These are phyloP conservation scores for Trichoderma sp. DNA, from an alignment of 2,329 filamentous ascomycete species.

Conservation along the genomic window DNA sequence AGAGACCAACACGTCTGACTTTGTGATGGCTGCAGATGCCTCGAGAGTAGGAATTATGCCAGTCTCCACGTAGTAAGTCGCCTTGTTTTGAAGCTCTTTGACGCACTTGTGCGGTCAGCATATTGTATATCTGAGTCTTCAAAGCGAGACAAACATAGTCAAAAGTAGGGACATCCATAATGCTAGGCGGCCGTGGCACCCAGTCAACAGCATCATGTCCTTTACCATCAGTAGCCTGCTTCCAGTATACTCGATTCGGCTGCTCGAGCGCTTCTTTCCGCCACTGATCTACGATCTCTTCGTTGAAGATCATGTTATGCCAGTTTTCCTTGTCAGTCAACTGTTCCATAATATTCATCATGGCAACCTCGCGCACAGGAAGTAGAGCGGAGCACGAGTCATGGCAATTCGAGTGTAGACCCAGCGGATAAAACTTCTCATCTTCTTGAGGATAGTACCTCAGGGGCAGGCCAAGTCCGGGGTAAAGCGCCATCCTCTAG, in stretches of 20 bases:
- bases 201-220: background rate
- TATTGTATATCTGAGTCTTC: background rate
- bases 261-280: background rate
- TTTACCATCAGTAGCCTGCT: background rate
- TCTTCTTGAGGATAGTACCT: background rate
- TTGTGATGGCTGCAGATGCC: background rate
- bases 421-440: background rate
- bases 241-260: background rate
- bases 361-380: conserved; percentile 28
- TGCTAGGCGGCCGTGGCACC: background rate
- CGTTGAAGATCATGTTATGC: conserved; percentile 32
- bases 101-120: background rate
- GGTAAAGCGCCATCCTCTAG: background rate
- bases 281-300: conserved; percentile 25
- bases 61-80: background rate
- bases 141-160: background rate
- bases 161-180: background rate
- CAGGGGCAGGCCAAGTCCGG: background rate
- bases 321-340: conserved; percentile 35
- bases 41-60: background rate
- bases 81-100: background rate
- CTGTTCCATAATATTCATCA: conserved; percentile 33
- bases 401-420: background rate
- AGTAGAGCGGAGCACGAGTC: conserved; percentile 6
- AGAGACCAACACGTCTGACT: background rate